Evolutionary conservation across 768 basidiomycete species (phyloP), one percentile per base, ranked within the genome.

Genomic region (Suillus brevipes): DNA sequence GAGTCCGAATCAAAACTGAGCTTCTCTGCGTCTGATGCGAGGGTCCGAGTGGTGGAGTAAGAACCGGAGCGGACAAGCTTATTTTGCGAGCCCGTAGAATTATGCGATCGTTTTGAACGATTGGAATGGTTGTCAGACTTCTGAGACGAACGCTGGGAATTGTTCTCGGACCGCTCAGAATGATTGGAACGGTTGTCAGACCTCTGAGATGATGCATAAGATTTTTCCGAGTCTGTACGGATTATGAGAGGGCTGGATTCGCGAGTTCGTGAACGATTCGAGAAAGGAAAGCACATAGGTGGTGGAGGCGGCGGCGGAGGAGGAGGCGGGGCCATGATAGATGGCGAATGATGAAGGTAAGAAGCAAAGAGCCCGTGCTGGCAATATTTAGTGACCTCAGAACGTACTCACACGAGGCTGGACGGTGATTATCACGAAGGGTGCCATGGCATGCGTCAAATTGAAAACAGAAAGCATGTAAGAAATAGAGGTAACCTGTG

Each of bases 1-100:
- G 87, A 86, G 71, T 89, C 88, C 0, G 86, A 81, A 66, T 81
- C 81, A 68, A 89, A 89, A 3, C 84, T 81, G 23, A 89, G 75
- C 66, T 82, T 83, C 60, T 84, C 83, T 1, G 80, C 75, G 34
- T 72, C 72, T 43, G 82, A 78, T 28, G 80, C 76, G 52, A 83
- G 66, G 0, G 74, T 76, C 3, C 72, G 81, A 0, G 80, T 78
- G 0, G 81, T 78, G 0, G 85, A 84, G 64, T 78, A 77, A 52
- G 84, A 78, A 67, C 81, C 77, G 66, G 79, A 75, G 66, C 81
- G 77, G 65, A 75, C 77, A 63, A 82, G 70, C 56, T 77, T 70
- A 53, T 45, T 56, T 25, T 20, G 58, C 1, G 40, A 59, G 10
- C 58, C 40, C 13, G 62, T 23, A 34, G 75, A 73, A 1, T 64